A percentile compares a stretch with the other conserved stretches of the same genome.
These are phyloP conservation scores for Aurantiochytrium sp. DNA, from an alignment of 108 stramenopile genomes.

Conservation along the genomic window DNA sequence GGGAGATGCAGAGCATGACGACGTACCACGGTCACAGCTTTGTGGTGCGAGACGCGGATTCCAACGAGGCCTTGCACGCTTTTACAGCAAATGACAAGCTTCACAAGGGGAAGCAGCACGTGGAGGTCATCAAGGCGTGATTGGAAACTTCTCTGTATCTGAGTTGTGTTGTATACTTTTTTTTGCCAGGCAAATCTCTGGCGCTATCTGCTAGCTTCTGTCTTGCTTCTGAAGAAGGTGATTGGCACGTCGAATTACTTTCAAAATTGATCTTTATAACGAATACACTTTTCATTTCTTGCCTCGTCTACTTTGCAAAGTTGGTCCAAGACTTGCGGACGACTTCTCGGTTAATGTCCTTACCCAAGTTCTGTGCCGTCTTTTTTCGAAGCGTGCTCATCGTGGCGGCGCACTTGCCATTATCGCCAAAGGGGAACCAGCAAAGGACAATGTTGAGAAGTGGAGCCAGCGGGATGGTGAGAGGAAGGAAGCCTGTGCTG, in stretches of 20 bases:
- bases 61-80: not conserved
- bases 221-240: too few relatives aligned
- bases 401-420: not conserved
- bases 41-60: not conserved
- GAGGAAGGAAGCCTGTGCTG: not conserved
- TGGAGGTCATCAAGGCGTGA: not conserved
- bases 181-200: too few relatives aligned
- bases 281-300: not conserved
- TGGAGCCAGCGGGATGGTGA: not conserved
- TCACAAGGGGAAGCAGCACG: not conserved
- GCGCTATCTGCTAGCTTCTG: too few relatives aligned
- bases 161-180: not conserved
- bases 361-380: not conserved
- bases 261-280: too few relatives aligned
- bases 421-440: constrained; percentile 6
- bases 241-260: too few relatives aligned
- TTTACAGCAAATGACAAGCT: not conserved
- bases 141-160: not conserved
- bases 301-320: not conserved
- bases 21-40: not conserved
- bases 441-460: not conserved
- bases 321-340: not conserved
- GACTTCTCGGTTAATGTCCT: not conserved
- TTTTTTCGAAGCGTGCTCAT: not conserved
- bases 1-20: not conserved